phyloP scores from a whole-genome alignment of 371 early-diverging fungal species.

The Lichtheimia ramosa region DNA sequence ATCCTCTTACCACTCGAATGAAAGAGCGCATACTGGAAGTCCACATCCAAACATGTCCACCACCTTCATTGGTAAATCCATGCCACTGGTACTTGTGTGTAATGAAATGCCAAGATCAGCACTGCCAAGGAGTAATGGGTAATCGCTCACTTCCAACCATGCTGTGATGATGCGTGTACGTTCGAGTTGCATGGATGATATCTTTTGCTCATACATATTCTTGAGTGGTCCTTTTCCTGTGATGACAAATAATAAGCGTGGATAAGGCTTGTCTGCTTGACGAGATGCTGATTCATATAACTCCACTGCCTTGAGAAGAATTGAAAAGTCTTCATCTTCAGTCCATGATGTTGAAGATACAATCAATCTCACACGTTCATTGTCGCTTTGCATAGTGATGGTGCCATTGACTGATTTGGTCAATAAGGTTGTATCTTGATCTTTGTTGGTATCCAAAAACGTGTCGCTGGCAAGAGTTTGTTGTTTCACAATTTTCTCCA shows the following conservation, averaged over 20 bases:
- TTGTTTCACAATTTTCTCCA: slow-evolving; percentile 40
- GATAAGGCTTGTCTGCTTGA: slow-evolving; percentile 27
- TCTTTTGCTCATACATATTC: slow-evolving; percentile 63
- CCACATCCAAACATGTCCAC: slow-evolving; percentile 98
- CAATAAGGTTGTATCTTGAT: slow-evolving; percentile 36
- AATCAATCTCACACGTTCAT: slow-evolving; percentile 65
- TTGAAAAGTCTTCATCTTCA: slow-evolving; percentile 90
- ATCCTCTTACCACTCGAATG: slow-evolving; percentile 62
- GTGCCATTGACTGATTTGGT: slow-evolving; percentile 34
- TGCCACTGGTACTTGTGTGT: slow-evolving; percentile 89
- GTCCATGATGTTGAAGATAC: slow-evolving; percentile 97
- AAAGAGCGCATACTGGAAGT: slow-evolving; percentile 83
- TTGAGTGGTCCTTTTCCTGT: slow-evolving; percentile 93
- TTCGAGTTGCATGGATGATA: slow-evolving; percentile 50
- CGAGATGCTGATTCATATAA: slow-evolving; percentile 48
- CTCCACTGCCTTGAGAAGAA: slow-evolving; percentile 74
- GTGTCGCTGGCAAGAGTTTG: slow-evolving; percentile 26
- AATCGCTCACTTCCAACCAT: slow-evolving; percentile 84
- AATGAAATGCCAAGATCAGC: slow-evolving; percentile 93
- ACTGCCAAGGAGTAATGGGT: slow-evolving; percentile 80
- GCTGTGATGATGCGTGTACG: slow-evolving; percentile 73
- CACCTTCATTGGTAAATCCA: slow-evolving; percentile 98
- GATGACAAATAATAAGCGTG: slow-evolving; percentile 78
- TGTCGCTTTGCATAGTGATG: slow-evolving; percentile 37
- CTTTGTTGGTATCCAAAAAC: slow-evolving; percentile 23